Evolutionary conservation across 1,139 yeast species (phyloP), one percentile per base, ranked within the genome.

Genomic region (Yamadazyma dushanensis): DNA sequence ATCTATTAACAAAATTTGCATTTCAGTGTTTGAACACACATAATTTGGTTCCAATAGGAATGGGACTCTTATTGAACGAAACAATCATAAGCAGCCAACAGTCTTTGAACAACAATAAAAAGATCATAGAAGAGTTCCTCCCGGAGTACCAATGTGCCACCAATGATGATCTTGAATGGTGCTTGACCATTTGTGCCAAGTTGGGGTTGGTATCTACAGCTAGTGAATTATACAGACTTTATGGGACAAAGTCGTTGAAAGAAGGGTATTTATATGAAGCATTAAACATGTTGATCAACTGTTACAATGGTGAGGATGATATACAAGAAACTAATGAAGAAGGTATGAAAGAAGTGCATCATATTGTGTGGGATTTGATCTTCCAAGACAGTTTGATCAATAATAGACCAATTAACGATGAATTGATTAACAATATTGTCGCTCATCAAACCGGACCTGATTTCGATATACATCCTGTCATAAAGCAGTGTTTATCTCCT

Each of bases 151-250:
- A 78, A 26, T 78, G 79, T 49, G 61, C 70, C 33, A 75, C 81
- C 6, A 82, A 81, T 48, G 92, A 83, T 50, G 95, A 86, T 49
- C 68, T 83, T 44, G 94, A 85, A 54, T 85, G 95, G 94, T 78
- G 83, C 20, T 62, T 86, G 35, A 76, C 86, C 1, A 66, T 71
- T 14, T 73, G 79, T 47, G 68, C 74, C 27, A 61, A 63, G 37
- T 54, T 70, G 29, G 63, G 63, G 29, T 54, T 73, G 32, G 66
- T 76, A n/a, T 58, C 70, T 4, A 78, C 85, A 8, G 79, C 85
- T 1, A 69, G 70, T 43, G 63, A 66, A 29, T 59, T 78, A 11
- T 78, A 70, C 52, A 66, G 71, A 41, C 56, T 54, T 16, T 59
- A 66, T 35, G 76, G 76, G 2, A 47, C 54, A 17, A 63, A 58